A percentile compares a stretch with the other conserved stretches of the same genome.
These are phyloP conservation scores for Micractinium conductrix DNA, from an alignment of 139 green algal species.

Conservation along the genomic window DNA sequence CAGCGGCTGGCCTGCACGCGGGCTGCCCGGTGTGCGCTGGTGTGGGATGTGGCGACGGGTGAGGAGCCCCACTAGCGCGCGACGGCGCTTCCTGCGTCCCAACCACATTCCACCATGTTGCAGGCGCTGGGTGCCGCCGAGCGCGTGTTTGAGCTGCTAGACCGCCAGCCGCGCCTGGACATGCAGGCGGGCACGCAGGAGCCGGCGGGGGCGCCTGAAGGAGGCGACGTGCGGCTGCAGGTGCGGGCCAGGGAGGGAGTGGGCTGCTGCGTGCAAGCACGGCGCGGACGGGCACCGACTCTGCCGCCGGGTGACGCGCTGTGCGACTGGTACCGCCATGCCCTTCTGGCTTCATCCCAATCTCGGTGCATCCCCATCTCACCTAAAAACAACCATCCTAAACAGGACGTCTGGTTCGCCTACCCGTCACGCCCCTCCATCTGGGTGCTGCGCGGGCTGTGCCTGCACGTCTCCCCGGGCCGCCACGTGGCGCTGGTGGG, in stretches of 20 bases:
- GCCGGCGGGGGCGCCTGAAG: constrained; percentile 36
- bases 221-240: constrained; percentile 48
- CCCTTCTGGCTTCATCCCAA: too few relatives aligned
- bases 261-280: background rate
- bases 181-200: constrained; percentile 18
- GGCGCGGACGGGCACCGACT: too few relatives aligned
- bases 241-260: background rate
- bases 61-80: too few relatives aligned
- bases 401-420: constrained; percentile 57
- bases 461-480: constrained; percentile 70
- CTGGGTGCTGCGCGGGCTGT: constrained; percentile 68
- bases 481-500: constrained; percentile 91
- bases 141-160: constrained; percentile 65
- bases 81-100: background rate
- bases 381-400: too few relatives aligned
- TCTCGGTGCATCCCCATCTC: too few relatives aligned
- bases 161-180: constrained; percentile 47
- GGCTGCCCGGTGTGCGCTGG: background rate
- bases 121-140: constrained; percentile 49
- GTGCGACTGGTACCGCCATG: too few relatives aligned
- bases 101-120: background rate
- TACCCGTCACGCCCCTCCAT: constrained; percentile 69
- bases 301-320: too few relatives aligned
- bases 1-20: too few relatives aligned
- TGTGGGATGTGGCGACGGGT: background rate